A percentile compares a stretch with the other conserved stretches of the same genome.
Conservation (phyloP, 176 grass and related monocot species). For the Raddia guianensis region DNA sequence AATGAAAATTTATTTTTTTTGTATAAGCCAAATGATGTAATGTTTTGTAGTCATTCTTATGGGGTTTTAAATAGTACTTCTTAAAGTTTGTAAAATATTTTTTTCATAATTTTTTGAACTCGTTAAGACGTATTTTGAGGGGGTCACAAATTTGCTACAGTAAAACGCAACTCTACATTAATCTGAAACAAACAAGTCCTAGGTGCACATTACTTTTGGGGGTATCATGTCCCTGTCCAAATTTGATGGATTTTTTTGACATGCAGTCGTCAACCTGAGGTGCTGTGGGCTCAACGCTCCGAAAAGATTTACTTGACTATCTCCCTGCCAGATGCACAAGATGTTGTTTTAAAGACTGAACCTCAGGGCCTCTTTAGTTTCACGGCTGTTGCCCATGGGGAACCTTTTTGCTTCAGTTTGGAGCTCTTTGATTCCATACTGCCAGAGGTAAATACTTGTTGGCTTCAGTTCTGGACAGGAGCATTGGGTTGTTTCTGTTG, state of each 20-base stretch:
- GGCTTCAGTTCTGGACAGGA: slow-evolving; percentile 1
- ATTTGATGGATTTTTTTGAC: slow-evolving; percentile 33
- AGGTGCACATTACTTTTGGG: slow-evolving; percentile 1
- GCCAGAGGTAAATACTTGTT: slow-evolving; percentile 62
- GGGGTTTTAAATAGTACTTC: no score
- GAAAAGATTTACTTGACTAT: slow-evolving; percentile 93
- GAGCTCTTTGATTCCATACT: slow-evolving; percentile 75
- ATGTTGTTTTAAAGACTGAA: slow-evolving; percentile 73
- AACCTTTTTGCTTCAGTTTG: slow-evolving; percentile 72
- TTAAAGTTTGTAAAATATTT: no score
- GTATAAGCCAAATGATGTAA: no score
- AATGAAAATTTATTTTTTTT: no score
- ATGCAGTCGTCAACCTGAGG: slow-evolving; percentile 88
- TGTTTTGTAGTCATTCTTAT: no score
- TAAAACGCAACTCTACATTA: no score
- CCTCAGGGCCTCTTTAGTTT: slow-evolving; percentile 72
- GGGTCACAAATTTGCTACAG: no score
- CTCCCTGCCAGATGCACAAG: slow-evolving; percentile 79
- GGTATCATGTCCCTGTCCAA: slow-evolving; percentile 15
- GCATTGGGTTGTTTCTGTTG: neutral
- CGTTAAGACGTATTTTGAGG: no score
- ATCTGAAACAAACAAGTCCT: no score
- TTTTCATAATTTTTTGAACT: no score
- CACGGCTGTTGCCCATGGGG: slow-evolving; percentile 57
- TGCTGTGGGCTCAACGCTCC: slow-evolving; percentile 85